Evolutionary conservation across 805 yeast genomes (phyloP), one percentile per base, ranked within the genome.

Genomic region (Barnettozyma botsteinii): DNA sequence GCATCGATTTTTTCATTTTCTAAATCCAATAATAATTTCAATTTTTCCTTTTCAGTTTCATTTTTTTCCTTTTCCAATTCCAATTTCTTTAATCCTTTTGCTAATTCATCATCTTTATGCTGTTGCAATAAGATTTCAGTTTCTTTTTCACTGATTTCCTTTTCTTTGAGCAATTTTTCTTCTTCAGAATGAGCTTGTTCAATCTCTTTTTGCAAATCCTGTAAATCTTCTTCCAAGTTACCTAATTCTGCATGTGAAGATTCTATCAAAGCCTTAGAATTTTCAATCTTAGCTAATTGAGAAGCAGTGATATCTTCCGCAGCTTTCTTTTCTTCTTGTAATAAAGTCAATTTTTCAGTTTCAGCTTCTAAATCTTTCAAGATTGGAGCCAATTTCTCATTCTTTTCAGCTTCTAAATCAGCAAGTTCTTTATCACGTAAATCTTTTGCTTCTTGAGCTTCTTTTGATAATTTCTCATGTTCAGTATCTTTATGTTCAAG

Each of bases 311-410:
- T 73, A 28, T 68, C 73, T 42, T 67, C 66, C 15, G 66, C 56
- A 46, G 69, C 75, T 35, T 64, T 65, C 55, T 74, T 73, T 44
- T 73, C 70, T 41, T 70, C 62, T 31, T 71, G 69, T 49, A 78
- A 64, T n/a, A 69, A 72, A 35, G 64, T 61, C 53, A 79, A 66
- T 46, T 71, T 70, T 20, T 61, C 63, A 26, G 68, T 66, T 60
- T 79, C 84, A 23, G 51, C 51, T 45, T 65, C 67, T 51, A 76
- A 64, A 50, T 73, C 79, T 27, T 67, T 77, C 50, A 76, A 65
- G 17, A 70, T 58, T 35, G 85, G 85, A 36, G 72, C 69, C 48
- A 77, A 56, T 35, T 69, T 70, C 41, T 64, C 75, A 50, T 76
- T 80, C 49, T 70, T 69, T 50, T 72, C 80, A 12, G 65, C 62